phyloP scores from a whole-genome alignment of 768 basidiomycete genomes.

The Strobilomyces echinocephalus region DNA sequence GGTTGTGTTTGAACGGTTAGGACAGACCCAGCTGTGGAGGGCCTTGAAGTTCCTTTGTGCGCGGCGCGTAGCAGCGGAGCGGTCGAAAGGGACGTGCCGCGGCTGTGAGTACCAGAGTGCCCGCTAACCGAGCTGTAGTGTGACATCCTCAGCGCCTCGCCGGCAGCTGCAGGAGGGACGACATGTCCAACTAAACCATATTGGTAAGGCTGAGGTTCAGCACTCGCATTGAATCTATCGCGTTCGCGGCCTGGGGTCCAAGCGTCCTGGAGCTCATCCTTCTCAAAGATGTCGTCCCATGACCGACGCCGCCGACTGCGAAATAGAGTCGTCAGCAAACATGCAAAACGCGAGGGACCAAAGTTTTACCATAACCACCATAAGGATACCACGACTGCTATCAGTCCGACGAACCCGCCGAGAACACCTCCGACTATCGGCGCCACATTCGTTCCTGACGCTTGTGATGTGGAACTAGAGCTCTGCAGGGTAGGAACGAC shows the following conservation, averaged over 20 bases:
- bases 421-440: slow-evolving; percentile 52
- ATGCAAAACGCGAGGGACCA: slow-evolving; percentile 3
- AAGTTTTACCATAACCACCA: slow-evolving; percentile 49
- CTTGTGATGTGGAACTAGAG: slow-evolving; percentile 3
- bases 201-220: slow-evolving; percentile 54
- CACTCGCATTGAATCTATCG: slow-evolving; percentile 24
- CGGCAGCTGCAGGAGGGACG: slow-evolving; percentile 25
- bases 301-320: slow-evolving; percentile 40
- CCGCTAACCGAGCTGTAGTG: slow-evolving; percentile 21
- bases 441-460: slow-evolving; percentile 32
- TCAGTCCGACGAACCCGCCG: slow-evolving; percentile 50
- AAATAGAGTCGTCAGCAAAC: slow-evolving; percentile 5
- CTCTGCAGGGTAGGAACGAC: slow-evolving; percentile 15
- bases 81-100: slow-evolving; percentile 24
- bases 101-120: slow-evolving; percentile 20
- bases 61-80: slow-evolving; percentile 21
- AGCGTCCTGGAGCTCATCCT: slow-evolving; percentile 28
- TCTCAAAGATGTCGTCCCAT: slow-evolving; percentile 53
- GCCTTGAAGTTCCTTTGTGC: slow-evolving; percentile 29
- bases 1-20: slow-evolving; percentile 28
- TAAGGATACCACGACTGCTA: slow-evolving; percentile 40
- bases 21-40: slow-evolving; percentile 42
- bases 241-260: slow-evolving; percentile 20
- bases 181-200: slow-evolving; percentile 57
- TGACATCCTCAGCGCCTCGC: slow-evolving; percentile 33